phyloP scores from a whole-genome alignment of 2,329 filamentous ascomycete genomes.

The Beauveria sp. region DNA sequence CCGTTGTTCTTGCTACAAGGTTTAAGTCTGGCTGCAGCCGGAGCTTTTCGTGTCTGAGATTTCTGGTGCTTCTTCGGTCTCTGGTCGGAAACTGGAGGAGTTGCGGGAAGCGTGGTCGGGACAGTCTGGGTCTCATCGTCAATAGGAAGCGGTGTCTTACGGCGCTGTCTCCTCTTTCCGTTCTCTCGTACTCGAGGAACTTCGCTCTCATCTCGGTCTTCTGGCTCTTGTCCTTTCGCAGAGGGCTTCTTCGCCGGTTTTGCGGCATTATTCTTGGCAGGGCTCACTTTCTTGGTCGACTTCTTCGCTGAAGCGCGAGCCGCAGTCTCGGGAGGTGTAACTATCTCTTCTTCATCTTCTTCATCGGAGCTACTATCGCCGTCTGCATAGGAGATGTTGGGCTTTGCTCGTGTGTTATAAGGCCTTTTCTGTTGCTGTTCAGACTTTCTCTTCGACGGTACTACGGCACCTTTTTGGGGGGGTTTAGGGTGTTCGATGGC shows the following conservation, averaged over 20 bases:
- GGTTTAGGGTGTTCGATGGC: neutral
- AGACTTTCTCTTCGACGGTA: neutral
- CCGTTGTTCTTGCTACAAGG: neutral
- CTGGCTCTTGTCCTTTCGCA: neutral
- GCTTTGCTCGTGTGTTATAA: neutral
- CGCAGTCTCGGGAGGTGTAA: neutral
- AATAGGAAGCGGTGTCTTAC: constrained; percentile 27
- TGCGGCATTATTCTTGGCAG: neutral
- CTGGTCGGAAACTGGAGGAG: neutral
- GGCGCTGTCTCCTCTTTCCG: constrained; percentile 24
- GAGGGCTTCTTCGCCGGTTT: neutral
- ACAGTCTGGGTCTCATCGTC: constrained; percentile 23
- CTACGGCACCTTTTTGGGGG: neutral
- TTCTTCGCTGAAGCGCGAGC: neutral
- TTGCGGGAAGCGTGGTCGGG: constrained; percentile 8
- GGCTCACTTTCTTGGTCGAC: neutral
- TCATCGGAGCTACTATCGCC: neutral
- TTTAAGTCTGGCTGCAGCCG: neutral
- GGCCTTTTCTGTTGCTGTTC: neutral
- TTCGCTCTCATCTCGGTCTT: neutral
- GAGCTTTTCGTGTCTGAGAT: neutral
- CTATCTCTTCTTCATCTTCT: neutral
- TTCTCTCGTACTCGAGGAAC: neutral
- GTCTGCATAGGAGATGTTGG: neutral
- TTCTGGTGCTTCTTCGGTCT: neutral